Conservation (phyloP, 495 filamentous ascomycete genomes). For the Hypoxylon fragiforme region DNA sequence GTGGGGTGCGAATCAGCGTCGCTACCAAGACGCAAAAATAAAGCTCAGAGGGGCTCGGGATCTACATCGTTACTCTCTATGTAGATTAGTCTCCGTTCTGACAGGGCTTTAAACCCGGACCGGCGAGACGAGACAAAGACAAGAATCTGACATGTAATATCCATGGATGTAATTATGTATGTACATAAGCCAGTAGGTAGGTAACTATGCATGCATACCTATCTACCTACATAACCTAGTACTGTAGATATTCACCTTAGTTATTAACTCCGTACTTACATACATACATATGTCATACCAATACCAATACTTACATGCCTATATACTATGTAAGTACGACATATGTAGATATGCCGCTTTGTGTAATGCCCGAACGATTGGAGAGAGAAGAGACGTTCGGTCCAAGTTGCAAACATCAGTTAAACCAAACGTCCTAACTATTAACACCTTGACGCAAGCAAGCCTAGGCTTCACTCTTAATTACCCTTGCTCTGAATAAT, state of each 20-base stretch:
- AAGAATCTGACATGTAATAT: slow-evolving; percentile 15
- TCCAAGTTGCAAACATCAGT: too few relatives aligned
- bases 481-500: too few relatives aligned
- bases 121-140: slow-evolving; percentile 1
- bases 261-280: not conserved
- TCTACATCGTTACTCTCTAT: slow-evolving; percentile 8
- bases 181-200: too few relatives aligned
- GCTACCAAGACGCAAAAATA: slow-evolving; percentile 15
- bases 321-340: too few relatives aligned
- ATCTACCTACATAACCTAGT: too few relatives aligned
- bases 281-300: slow-evolving; percentile 15
- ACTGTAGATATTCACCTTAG: too few relatives aligned
- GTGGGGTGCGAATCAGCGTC: slow-evolving; percentile 32
- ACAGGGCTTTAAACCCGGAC: slow-evolving; percentile 12
- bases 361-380: slow-evolving; percentile 16
- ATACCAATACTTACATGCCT: too few relatives aligned
- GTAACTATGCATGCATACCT: not conserved
- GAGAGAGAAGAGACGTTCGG: not conserved
- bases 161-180: not conserved
- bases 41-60: slow-evolving; percentile 19
- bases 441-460: too few relatives aligned
- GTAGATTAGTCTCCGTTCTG: slow-evolving; percentile 6
- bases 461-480: too few relatives aligned
- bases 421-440: too few relatives aligned
- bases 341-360: slow-evolving; percentile 14